Evolutionary conservation across 345 rosid genomes (phyloP).

Genomic region (Fremontodendron californicum): DNA sequence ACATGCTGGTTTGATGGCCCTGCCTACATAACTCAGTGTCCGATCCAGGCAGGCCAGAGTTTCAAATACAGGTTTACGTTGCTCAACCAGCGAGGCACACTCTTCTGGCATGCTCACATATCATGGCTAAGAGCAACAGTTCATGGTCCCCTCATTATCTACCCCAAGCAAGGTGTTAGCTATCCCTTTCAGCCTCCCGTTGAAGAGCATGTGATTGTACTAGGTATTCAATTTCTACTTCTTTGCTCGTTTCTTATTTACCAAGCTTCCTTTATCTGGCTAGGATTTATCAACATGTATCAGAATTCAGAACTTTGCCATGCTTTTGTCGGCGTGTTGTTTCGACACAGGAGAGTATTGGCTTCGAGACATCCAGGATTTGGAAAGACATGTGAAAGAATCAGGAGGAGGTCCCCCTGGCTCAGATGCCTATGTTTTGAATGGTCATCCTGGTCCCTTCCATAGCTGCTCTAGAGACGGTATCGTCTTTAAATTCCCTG

Average conservation of each 20-base stretch:
- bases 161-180: conserved; percentile 24
- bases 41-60: conserved; percentile 27
- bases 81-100: conserved; percentile 41
- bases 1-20: conserved; percentile 42
- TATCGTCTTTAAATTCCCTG: background rate
- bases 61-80: conserved; percentile 31
- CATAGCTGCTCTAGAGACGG: background rate
- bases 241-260: background rate
- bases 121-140: conserved; percentile 39
- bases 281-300: background rate
- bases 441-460: conserved; percentile 6
- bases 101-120: conserved; percentile 47
- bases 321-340: background rate
- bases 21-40: conserved; percentile 31
- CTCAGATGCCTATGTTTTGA: conserved; percentile 15
- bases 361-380: conserved; percentile 9
- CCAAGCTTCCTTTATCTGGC: background rate
- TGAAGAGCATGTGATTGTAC: conserved; percentile 25
- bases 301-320: background rate
- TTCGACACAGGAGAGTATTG: conserved; percentile 5
- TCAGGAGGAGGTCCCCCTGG: conserved; percentile 12
- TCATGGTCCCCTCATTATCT: conserved; percentile 44
- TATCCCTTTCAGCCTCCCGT: conserved; percentile 29
- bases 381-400: conserved; percentile 9
- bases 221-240: conserved; percentile 11